A percentile compares a stretch with the other conserved stretches of the same genome.
Evolutionary conservation across 257 asterid genomes (phyloP).

Genomic region (Datura wrightii): DNA sequence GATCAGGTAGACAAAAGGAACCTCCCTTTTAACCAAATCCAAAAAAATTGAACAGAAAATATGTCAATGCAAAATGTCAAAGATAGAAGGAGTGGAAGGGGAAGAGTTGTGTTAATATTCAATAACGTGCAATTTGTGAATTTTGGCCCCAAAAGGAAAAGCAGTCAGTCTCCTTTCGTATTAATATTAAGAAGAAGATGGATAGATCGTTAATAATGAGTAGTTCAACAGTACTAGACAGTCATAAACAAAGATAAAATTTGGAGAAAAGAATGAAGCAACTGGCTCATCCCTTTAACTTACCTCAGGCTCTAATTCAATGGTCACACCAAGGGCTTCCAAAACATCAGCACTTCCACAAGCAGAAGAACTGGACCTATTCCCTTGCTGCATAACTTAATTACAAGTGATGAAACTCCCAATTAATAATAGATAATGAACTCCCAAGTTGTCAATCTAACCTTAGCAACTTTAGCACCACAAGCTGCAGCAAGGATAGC

Average conservation of each 20-base stretch:
- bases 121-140: too few relatives aligned
- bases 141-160: too few relatives aligned
- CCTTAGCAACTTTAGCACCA: slow-evolving; percentile 93
- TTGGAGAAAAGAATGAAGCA: too few relatives aligned
- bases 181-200: too few relatives aligned
- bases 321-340: slow-evolving; percentile 75
- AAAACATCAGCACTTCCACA: slow-evolving; percentile 94
- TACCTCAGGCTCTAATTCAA: slow-evolving; percentile 72
- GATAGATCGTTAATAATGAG: too few relatives aligned
- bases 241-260: too few relatives aligned
- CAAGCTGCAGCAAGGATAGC: slow-evolving; percentile 90
- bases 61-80: too few relatives aligned
- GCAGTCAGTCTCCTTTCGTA: too few relatives aligned
- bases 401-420: too few relatives aligned
- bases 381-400: too few relatives aligned
- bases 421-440: too few relatives aligned
- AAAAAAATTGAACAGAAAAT: background rate
- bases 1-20: background rate
- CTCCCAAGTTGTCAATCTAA: slow-evolving; percentile 23
- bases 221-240: too few relatives aligned
- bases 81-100: background rate
- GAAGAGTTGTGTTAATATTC: background rate
- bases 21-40: background rate
- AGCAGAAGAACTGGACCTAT: slow-evolving; percentile 84
- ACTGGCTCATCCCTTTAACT: slow-evolving; percentile 30